Base-by-base conservation (phyloP, 106 monocot genomes). In the Alisma plantagoaquatica region DNA sequence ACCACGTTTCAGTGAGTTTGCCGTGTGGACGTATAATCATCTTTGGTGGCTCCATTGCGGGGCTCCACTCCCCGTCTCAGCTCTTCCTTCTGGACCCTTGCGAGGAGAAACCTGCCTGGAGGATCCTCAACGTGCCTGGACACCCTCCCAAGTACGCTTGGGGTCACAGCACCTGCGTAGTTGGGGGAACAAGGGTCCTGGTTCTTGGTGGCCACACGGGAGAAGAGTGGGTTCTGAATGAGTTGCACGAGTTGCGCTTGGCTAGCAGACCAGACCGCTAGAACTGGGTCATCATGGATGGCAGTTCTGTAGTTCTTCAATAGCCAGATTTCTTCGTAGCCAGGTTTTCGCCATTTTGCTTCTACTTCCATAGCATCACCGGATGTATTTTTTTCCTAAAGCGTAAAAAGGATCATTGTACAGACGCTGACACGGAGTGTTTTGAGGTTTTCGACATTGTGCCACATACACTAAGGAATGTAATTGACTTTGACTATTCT, bases 171-270 rank as follows among this genome's bases (percentile, higher is more conserved):
- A 91, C 91, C 0, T 91, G 81, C 60, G 77, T 85, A 5, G 85
- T 91, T 23, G 85, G 81, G 43, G 84, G 85, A 55, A 75, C 91
- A 49, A 62, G 75, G 51, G 78, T 81, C n/a, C 64, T 91, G 23
- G 91, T 91, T n/a, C 81, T 91, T 18, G 85, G 85, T 1, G 91
- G 85, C 3, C 81, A 91, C 58, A 85, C 91, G 27, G 85, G 81
- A 33, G 81, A 91, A 43, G 91, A 91, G 43, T 91, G 91, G 91
- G 73, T 91, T 77, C 54, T 85, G n/a, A 78, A 75, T 17, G 91
- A 91, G 56, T 46, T 91, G 41, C 67, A 91, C 41, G 91, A 91
- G 61, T 67, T 91, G 15, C 81, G 81, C 21, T 43, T 91, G 23
- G 67, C 75, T 2, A 76, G 61, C 49, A n/a, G n/a, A n/a, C n/a